These are phyloP conservation scores for Psilocybe cyanescens DNA, from an alignment of 768 basidiomycete genomes.

Conservation along the genomic window DNA sequence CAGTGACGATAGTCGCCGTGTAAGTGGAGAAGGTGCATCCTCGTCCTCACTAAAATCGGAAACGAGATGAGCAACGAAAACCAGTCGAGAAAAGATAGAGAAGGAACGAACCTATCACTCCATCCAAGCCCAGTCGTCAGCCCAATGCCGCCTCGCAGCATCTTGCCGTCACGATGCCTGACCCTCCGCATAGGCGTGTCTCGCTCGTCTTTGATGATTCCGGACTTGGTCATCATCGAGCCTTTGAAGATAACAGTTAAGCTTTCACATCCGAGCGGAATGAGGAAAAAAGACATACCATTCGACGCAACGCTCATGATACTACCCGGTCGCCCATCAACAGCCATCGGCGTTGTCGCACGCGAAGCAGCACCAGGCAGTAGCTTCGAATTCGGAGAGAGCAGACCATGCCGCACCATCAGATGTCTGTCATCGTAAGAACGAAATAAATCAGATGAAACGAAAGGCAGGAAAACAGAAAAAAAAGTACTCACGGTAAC, in stretches of 20 bases:
- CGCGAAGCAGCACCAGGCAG: slow-evolving; percentile 40
- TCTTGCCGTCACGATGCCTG: slow-evolving; percentile 63
- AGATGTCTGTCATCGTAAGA: slow-evolving; percentile 46
- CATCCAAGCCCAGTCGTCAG: slow-evolving; percentile 75
- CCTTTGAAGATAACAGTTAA: slow-evolving; percentile 10
- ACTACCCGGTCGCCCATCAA: slow-evolving; percentile 36
- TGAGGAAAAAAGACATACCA: slow-evolving; percentile 24
- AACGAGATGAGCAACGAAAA: neutral
- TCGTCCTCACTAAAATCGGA: slow-evolving; percentile 61
- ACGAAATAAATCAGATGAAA: slow-evolving; percentile 10
- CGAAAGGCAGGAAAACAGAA: too few species aligned
- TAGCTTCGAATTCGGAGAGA: slow-evolving; percentile 69
- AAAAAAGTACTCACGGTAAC: slow-evolving; percentile 51
- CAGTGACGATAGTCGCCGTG: slow-evolving; percentile 61
- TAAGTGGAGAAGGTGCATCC: slow-evolving; percentile 70
- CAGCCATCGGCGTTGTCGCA: slow-evolving; percentile 23
- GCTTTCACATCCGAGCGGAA: neutral
- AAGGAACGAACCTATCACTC: slow-evolving; percentile 65
- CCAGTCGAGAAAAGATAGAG: slow-evolving; percentile 5
- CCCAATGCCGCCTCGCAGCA: slow-evolving; percentile 65
- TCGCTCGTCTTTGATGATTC: slow-evolving; percentile 53
- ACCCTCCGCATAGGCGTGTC: slow-evolving; percentile 60
- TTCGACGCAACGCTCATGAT: slow-evolving; percentile 36
- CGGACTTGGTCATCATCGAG: slow-evolving; percentile 39
- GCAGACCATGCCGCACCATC: slow-evolving; percentile 68